These are phyloP conservation scores for Geranomyces variabilis DNA, from an alignment of 192 early-diverging fungal genomes.

Conservation along the genomic window DNA sequence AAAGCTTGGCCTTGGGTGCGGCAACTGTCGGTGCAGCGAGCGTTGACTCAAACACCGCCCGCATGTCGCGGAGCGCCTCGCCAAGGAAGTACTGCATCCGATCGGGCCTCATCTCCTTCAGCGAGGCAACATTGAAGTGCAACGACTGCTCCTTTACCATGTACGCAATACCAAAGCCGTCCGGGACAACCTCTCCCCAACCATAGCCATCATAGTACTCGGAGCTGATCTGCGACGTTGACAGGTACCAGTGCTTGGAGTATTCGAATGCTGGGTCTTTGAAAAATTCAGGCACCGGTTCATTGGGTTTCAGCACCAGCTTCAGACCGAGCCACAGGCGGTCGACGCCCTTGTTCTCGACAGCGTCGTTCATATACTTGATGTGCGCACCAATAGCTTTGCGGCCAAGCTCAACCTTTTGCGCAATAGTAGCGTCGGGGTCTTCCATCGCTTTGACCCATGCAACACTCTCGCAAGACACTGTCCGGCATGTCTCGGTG, in stretches of 20 bases:
- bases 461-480: slow-evolving; percentile 70
- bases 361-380: slow-evolving; percentile 76
- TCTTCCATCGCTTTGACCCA: slow-evolving; percentile 91
- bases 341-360: slow-evolving; percentile 87
- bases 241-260: slow-evolving; percentile 87
- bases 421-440: slow-evolving; percentile 38
- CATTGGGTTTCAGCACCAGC: slow-evolving; percentile 71
- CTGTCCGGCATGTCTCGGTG: slow-evolving; percentile 90
- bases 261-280: slow-evolving; percentile 80
- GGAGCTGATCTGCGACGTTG: slow-evolving; percentile 89
- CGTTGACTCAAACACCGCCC: slow-evolving; percentile 69
- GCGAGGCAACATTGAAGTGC: slow-evolving; percentile 85
- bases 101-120: slow-evolving; percentile 68
- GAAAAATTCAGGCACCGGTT: slow-evolving; percentile 83
- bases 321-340: slow-evolving; percentile 89
- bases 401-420: slow-evolving; percentile 73
- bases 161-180: slow-evolving; percentile 93
- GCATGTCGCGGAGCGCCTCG: slow-evolving; percentile 88
- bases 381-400: slow-evolving; percentile 78
- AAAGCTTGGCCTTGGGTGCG: slow-evolving; percentile 36
- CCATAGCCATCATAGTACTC: slow-evolving; percentile 95
- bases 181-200: slow-evolving; percentile 75
- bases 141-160: slow-evolving; percentile 86
- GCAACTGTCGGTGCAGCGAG: slow-evolving; percentile 48
- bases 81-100: slow-evolving; percentile 79